phyloP scores from a whole-genome alignment of 1,284 basidiomycete species.

The Fomitopsis schrenkii region DNA sequence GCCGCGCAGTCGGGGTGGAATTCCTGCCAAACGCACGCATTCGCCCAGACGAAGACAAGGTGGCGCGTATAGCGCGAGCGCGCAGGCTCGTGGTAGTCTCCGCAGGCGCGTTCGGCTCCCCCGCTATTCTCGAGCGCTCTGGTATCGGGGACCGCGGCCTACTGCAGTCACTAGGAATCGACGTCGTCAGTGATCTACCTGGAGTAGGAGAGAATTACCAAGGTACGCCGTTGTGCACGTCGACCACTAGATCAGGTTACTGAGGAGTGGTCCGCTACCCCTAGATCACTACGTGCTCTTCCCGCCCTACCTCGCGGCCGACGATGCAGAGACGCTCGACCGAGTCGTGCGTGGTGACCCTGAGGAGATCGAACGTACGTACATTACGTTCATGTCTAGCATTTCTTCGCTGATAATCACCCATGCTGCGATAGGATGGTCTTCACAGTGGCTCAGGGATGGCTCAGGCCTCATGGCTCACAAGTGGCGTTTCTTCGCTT shows the following conservation, averaged over 20 bases:
- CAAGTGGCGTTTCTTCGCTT: conserved; percentile 34
- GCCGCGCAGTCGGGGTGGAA: conserved; percentile 52
- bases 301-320: conserved; percentile 32
- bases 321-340: conserved; percentile 41
- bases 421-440: conserved; percentile 27
- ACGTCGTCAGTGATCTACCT: conserved; percentile 43
- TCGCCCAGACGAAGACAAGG: conserved; percentile 25
- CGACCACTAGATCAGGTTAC: no score
- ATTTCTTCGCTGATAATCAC: background rate
- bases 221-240: conserved; percentile 26
- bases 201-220: conserved; percentile 57
- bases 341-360: conserved; percentile 33
- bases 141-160: conserved; percentile 29
- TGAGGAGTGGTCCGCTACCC: no score
- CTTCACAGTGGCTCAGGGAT: conserved; percentile 37
- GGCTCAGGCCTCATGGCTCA: conserved; percentile 46
- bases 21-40: conserved; percentile 37
- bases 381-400: background rate
- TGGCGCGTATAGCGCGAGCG: conserved; percentile 35
- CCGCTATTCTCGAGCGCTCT: conserved; percentile 28
- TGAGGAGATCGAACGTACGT: conserved; percentile 29
- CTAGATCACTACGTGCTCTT: conserved; percentile 42
- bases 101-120: conserved; percentile 30
- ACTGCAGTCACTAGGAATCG: conserved; percentile 37
- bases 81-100: conserved; percentile 44